A percentile compares a stretch with the other conserved stretches of the same genome.
Evolutionary conservation across 2,329 filamentous ascomycete genomes (phyloP).

Genomic region (Teratosphaeria zuluensis): DNA sequence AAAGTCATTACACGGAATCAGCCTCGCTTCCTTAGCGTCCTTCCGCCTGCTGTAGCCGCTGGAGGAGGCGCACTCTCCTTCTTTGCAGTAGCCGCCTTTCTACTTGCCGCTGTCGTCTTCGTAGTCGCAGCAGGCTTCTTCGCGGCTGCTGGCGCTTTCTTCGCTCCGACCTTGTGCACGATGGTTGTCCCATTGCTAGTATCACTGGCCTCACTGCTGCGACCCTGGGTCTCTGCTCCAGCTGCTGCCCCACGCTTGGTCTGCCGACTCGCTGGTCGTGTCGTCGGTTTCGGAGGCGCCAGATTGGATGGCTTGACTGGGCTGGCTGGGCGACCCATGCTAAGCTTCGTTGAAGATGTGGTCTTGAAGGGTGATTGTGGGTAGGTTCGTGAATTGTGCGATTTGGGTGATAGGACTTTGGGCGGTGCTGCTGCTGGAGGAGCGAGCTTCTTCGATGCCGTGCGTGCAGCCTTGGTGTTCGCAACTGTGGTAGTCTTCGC

Average conservation of each 20-base stretch:
- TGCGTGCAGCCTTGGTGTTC: slow-evolving; percentile 24
- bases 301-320: slow-evolving; percentile 40
- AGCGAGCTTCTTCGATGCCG: slow-evolving; percentile 23
- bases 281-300: slow-evolving; percentile 17
- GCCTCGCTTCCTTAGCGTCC: slow-evolving; percentile 24
- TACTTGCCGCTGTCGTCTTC: slow-evolving; percentile 18
- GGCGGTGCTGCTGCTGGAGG: slow-evolving; percentile 30
- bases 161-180: slow-evolving; percentile 35
- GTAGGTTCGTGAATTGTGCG: slow-evolving; percentile 64
- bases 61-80: slow-evolving; percentile 13
- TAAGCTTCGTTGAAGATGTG: slow-evolving; percentile 43
- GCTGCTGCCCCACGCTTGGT: slow-evolving; percentile 22
- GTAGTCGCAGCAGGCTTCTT: slow-evolving; percentile 28
- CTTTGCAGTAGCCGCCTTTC: slow-evolving; percentile 31
- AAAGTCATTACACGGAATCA: slow-evolving; percentile 1
- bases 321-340: slow-evolving; percentile 51
- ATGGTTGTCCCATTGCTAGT: slow-evolving; percentile 52
- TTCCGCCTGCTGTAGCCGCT: slow-evolving; percentile 13
- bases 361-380: slow-evolving; percentile 45
- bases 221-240: slow-evolving; percentile 17
- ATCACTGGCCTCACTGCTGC: slow-evolving; percentile 46
- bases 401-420: slow-evolving; percentile 66
- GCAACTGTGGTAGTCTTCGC: slow-evolving; percentile 24
- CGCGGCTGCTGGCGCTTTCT: slow-evolving; percentile 29
- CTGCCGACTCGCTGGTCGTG: not conserved